Conservation (phyloP, 257 asterid species). For the Eucommia ulmoides region DNA sequence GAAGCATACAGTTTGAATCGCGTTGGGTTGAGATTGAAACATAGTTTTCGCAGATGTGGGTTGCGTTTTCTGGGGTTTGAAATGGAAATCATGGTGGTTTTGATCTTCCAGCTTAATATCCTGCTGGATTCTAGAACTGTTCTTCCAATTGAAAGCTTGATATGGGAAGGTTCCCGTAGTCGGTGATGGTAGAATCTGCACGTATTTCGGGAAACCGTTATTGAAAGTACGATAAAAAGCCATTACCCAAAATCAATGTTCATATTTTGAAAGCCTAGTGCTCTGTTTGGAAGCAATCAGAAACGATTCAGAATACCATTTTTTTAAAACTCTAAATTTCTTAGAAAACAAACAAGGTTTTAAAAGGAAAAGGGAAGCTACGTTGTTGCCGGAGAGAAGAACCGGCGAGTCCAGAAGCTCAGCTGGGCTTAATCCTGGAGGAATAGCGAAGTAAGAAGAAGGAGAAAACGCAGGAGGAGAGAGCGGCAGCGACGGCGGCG, state of each 20-base stretch:
- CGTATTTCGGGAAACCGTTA: neutral
- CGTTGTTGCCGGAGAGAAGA: slow-evolving; percentile 46
- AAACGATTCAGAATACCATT: neutral
- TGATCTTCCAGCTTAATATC: slow-evolving; percentile 29
- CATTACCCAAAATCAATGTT: neutral
- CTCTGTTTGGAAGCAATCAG: neutral
- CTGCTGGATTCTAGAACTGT: slow-evolving; percentile 15
- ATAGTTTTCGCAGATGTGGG: neutral
- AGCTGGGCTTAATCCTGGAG: slow-evolving; percentile 72
- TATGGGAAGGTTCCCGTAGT: slow-evolving; percentile 66
- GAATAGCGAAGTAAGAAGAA: slow-evolving; percentile 71
- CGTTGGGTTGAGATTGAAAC: slow-evolving; percentile 14
- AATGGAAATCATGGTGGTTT: slow-evolving; percentile 44
- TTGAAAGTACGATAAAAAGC: neutral
- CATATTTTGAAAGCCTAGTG: neutral
- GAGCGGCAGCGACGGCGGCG: slow-evolving; percentile 77
- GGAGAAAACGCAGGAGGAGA: slow-evolving; percentile 59
- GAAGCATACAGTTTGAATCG: slow-evolving; percentile 11
- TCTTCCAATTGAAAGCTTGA: slow-evolving; percentile 44
- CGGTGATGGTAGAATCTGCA: slow-evolving; percentile 85
- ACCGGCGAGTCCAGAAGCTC: slow-evolving; percentile 80
- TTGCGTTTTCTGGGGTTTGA: slow-evolving; percentile 23
- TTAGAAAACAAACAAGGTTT: neutral
- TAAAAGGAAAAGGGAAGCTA: slow-evolving; percentile 11
- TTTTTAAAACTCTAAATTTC: neutral